Percentiles rank a stretch among this genome's conserved stretches.
These are phyloP conservation scores for Paraconiothyrium sp. DNA, from an alignment of 2,329 filamentous ascomycete genomes.

Conservation along the genomic window DNA sequence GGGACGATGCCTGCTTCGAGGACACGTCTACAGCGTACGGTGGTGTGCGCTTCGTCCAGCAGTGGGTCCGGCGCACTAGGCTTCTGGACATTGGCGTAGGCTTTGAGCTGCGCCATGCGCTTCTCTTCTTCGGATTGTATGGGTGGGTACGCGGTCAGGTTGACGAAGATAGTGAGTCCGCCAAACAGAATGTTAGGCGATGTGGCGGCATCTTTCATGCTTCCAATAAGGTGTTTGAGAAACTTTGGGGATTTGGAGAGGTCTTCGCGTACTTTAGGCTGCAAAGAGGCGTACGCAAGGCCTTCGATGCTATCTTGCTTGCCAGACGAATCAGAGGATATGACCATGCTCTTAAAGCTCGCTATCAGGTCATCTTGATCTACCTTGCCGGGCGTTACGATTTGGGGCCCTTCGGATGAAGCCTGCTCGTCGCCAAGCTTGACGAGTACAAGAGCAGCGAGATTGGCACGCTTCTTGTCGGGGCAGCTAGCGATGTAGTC, in stretches of 20 bases:
- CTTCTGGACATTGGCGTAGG: constrained; percentile 88
- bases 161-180: constrained; percentile 83
- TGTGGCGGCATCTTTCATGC: constrained; percentile 56
- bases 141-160: constrained; percentile 84
- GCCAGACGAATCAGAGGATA: constrained; percentile 65
- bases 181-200: constrained; percentile 78
- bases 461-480: constrained; percentile 63
- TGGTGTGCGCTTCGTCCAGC: constrained; percentile 79
- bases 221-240: constrained; percentile 73
- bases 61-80: constrained; percentile 69
- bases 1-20: constrained; percentile 82
- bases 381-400: constrained; percentile 43
- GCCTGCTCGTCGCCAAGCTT: constrained; percentile 58
- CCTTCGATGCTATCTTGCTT: constrained; percentile 84
- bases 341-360: constrained; percentile 70
- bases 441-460: constrained; percentile 64
- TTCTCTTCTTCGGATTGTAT: constrained; percentile 87
- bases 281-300: constrained; percentile 88
- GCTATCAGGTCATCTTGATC: constrained; percentile 61
- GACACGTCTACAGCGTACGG: constrained; percentile 77
- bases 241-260: constrained; percentile 75
- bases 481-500: constrained; percentile 80
- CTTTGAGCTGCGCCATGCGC: constrained; percentile 89
- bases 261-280: constrained; percentile 83
- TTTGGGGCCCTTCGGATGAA: constrained; percentile 39